phyloP scores from a whole-genome alignment of 441 rosid genomes.

The Francoa sonchifolia region DNA sequence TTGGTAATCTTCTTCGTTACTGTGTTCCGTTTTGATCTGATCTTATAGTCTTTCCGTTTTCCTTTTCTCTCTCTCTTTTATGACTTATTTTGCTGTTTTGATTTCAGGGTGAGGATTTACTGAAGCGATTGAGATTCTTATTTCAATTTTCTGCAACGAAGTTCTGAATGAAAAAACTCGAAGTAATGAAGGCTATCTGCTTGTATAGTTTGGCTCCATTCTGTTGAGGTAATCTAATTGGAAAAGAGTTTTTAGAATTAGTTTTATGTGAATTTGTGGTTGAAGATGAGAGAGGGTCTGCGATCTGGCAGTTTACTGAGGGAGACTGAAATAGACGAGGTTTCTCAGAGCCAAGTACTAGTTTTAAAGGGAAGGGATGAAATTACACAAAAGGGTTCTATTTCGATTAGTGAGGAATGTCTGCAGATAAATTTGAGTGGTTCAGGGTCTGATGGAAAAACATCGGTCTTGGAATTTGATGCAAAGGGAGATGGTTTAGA shows the following conservation, averaged over 20 bases:
- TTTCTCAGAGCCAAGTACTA: conserved; percentile 3
- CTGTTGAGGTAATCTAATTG: not conserved
- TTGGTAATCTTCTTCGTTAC: not conserved
- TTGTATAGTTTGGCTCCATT: conserved; percentile 1
- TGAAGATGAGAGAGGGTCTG: conserved; percentile 33
- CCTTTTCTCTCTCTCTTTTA: not conserved
- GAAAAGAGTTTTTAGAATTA: conserved; percentile 4
- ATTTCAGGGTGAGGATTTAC: no score
- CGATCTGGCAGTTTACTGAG: conserved; percentile 21
- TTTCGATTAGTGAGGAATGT: conserved; percentile 10
- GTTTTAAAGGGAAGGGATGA: conserved; percentile 11
- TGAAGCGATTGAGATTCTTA: no score
- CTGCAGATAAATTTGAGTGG: not conserved
- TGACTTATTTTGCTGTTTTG: not conserved
- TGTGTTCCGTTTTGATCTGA: conserved; percentile 2
- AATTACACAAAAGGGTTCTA: conserved; percentile 8
- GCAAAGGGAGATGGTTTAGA: conserved; percentile 8
- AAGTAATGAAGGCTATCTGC: conserved; percentile 2
- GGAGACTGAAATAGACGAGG: conserved; percentile 19
- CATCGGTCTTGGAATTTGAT: not conserved
- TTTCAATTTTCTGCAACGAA: not conserved
- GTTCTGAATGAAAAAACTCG: not conserved
- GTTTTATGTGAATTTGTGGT: conserved; percentile 3
- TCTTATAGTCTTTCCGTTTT: not conserved
- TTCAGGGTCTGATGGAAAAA: conserved; percentile 9